Percentiles rank a stretch among this genome's conserved stretches.
Evolutionary conservation across 768 basidiomycete species (phyloP).

Genomic region (Lanmaoa pseudosensibilis): DNA sequence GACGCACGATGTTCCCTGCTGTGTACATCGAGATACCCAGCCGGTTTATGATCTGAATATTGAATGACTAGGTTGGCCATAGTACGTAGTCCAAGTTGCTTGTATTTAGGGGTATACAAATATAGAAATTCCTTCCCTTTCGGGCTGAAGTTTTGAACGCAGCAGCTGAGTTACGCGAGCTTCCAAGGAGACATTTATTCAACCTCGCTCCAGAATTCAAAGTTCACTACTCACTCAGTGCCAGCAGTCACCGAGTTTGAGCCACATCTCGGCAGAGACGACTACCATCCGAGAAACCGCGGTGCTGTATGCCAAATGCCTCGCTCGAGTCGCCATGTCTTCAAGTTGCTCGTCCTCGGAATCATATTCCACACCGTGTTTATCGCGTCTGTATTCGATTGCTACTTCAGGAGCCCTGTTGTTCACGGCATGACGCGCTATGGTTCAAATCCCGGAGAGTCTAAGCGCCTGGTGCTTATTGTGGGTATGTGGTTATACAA

Average conservation of each 20-base stretch:
- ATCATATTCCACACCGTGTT: slow-evolving; percentile 74
- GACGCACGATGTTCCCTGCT: background rate
- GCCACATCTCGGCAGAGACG: too few relatives aligned
- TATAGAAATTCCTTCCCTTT: background rate
- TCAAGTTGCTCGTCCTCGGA: slow-evolving; percentile 58
- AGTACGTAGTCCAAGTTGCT: background rate
- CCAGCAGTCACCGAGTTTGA: background rate
- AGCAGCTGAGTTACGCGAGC: too few relatives aligned
- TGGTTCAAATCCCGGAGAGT: slow-evolving; percentile 44
- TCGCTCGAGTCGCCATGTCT: slow-evolving; percentile 20
- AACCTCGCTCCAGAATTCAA: too few relatives aligned
- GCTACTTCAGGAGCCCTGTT: slow-evolving; percentile 84
- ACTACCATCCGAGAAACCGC: background rate
- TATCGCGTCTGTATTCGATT: slow-evolving; percentile 76
- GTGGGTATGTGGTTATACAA: slow-evolving; percentile 53
- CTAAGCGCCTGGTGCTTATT: slow-evolving; percentile 77
- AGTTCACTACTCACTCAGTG: background rate
- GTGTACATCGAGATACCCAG: too few relatives aligned
- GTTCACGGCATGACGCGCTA: slow-evolving; percentile 73
- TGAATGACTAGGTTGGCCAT: too few relatives aligned
- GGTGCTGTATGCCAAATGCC: slow-evolving; percentile 13
- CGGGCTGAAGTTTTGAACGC: too few relatives aligned
- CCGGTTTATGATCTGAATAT: background rate
- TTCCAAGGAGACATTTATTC: background rate
- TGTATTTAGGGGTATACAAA: background rate